Conservation (phyloP, 805 yeast species). For the Spathaspora girioi region DNA sequence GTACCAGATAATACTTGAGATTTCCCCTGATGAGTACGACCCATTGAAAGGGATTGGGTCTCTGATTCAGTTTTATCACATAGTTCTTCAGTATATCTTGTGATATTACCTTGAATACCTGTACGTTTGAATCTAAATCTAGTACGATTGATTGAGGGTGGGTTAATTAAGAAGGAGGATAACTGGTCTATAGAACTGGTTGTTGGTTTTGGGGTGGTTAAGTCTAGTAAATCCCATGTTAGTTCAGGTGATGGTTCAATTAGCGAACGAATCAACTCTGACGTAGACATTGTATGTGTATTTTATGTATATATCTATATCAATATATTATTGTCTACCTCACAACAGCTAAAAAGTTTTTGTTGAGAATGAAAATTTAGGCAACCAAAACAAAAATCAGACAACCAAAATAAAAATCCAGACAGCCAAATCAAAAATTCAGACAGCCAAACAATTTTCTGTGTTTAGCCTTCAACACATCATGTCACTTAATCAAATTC, state of each 20-base stretch:
- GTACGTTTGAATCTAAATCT: constrained; percentile 62
- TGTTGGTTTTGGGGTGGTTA: constrained; percentile 49
- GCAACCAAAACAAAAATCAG: background rate
- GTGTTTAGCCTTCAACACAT: background rate
- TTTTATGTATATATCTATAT: too few relatives aligned
- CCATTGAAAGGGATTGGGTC: constrained; percentile 68
- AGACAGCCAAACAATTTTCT: background rate
- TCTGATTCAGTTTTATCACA: constrained; percentile 56
- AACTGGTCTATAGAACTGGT: constrained; percentile 16
- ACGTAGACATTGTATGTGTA: background rate
- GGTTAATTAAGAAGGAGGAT: constrained; percentile 44
- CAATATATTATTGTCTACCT: background rate
- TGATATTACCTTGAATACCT: constrained; percentile 74
- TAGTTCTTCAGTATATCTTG: constrained; percentile 55
- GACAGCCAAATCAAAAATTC: background rate
- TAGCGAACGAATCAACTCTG: constrained; percentile 19
- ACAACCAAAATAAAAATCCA: background rate
- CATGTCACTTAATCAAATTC: constrained; percentile 64
- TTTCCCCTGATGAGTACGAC: constrained; percentile 61
- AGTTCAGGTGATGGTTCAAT: constrained; percentile 62
- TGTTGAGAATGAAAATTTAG: too few relatives aligned
- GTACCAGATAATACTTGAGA: constrained; percentile 68
- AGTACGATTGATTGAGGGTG: constrained; percentile 61
- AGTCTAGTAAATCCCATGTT: constrained; percentile 67
- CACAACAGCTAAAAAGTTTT: background rate